A percentile compares a stretch with the other conserved stretches of the same genome.
Evolutionary conservation across 345 rosid genomes (phyloP).

Genomic region (Eucalyptus melliodora): DNA sequence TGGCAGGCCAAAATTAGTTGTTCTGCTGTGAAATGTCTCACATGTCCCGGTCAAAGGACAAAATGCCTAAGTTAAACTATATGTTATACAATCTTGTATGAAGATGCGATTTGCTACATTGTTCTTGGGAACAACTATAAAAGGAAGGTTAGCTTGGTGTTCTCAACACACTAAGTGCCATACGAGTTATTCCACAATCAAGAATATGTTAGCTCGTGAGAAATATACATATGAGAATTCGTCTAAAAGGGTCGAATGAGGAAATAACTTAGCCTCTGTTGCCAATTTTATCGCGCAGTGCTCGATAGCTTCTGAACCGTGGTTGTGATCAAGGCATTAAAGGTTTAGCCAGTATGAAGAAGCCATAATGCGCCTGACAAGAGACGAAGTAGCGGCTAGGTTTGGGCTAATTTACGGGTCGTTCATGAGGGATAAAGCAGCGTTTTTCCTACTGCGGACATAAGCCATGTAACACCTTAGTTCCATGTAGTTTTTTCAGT

Average conservation of each 20-base stretch:
- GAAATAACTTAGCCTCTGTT: neutral
- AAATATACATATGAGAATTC: neutral
- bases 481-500: neutral
- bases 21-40: too few species aligned
- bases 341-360: neutral
- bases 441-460: neutral
- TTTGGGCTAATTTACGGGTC: neutral
- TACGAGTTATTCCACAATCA: neutral
- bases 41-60: neutral
- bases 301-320: neutral
- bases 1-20: neutral
- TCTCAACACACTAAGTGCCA: accelerated
- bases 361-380: neutral
- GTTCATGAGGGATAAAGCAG: neutral
- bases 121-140: neutral
- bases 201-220: neutral
- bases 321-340: neutral
- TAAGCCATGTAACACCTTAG: neutral
- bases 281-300: neutral
- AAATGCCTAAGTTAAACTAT: too few species aligned
- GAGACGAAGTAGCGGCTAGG: neutral
- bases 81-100: too few species aligned
- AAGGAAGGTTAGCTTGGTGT: too few species aligned
- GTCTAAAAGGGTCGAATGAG: neutral
- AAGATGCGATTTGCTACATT: too few species aligned